Base-by-base conservation (phyloP, 2,329 filamentous ascomycete species). In the Fusarium sacchari region DNA sequence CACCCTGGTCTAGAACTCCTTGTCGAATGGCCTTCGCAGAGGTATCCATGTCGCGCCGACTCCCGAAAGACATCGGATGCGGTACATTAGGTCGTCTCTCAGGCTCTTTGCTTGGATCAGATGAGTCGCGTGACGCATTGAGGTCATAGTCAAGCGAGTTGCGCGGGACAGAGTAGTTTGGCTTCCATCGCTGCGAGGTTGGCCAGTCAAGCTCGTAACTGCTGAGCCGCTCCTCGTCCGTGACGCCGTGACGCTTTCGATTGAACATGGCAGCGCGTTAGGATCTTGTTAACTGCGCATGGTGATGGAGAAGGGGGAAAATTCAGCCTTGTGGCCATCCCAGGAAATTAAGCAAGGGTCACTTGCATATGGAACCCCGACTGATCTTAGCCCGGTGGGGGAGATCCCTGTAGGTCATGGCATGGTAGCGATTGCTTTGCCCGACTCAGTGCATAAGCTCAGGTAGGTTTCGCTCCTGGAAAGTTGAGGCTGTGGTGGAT, bases 141-240 rank as follows among this genome's bases (percentile, higher is more conserved):
- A 18, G 37, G 10, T 49, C 24, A 15, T 42, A 26, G 14, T 68
- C 64, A 14, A 68, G 14, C 4, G 65, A 68, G 56, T 68, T 68
- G 15, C 64, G 65, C 7, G 64, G 64, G 47, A 68, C 65, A 73
- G 77, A 40, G 60, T 79, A 80, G 28, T 71, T 59, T 8, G 77
- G 77, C 37, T 79, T 79, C 78, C 78, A 80, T n/a, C 75, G 77
- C 43, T 76, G 66, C 14, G 75, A 74, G 2, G 42, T 44, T 3
- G 72, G 73, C 64, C 57, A 78, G 8, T 72, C 66, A 15, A 79
- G 64, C 11, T 68, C 56, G 26, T 79, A 79, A 26, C 70, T 53
- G 32, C 50, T 49, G 8, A 67, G 50, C 5, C 34, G 34, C 28
- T 76, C 69, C 30, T 75, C 39, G 13, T 63, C 69, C 10, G 15